A percentile compares a stretch with the other conserved stretches of the same genome.
phyloP scores from a whole-genome alignment of 2,329 filamentous ascomycete genomes.

The Chaetoscypha palmicola region DNA sequence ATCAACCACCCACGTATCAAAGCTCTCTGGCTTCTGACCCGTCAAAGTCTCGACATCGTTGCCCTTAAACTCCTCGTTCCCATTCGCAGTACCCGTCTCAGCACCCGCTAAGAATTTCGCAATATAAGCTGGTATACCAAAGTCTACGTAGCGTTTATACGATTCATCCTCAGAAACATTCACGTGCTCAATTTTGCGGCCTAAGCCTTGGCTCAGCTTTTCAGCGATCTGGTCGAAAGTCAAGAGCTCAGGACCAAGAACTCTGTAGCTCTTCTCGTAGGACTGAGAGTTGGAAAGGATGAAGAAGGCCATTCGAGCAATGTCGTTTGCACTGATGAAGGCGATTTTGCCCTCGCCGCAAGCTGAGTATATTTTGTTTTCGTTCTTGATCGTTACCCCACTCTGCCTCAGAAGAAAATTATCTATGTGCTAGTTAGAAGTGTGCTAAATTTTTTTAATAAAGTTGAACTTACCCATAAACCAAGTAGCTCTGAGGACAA shows the following conservation, averaged over 20 bases:
- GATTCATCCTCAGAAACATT: constrained; percentile 12
- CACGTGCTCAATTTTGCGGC: constrained; percentile 15
- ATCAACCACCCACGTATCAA: constrained; percentile 13
- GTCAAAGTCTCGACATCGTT: constrained; percentile 14
- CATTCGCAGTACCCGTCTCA: constrained; percentile 7
- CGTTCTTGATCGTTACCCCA: constrained; percentile 30
- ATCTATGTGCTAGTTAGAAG: constrained; percentile 11
- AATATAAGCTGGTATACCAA: constrained; percentile 7
- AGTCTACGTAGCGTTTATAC: constrained; percentile 1
- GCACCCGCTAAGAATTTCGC: constrained; percentile 11
- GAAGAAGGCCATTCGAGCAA: constrained; percentile 37
- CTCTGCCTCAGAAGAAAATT: constrained; percentile 14
- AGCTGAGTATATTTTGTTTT: constrained; percentile 38
- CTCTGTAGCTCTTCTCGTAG: constrained; percentile 30
- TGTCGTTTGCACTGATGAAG: constrained; percentile 40
- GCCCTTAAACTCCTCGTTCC: constrained; percentile 12
- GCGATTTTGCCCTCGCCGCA: constrained; percentile 38
- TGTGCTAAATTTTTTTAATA: background rate
- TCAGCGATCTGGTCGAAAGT: constrained; percentile 29
- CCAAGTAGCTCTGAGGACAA: constrained; percentile 39
- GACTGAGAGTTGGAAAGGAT: constrained; percentile 33
- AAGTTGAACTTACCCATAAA: constrained; percentile 35
- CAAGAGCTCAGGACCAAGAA: constrained; percentile 30
- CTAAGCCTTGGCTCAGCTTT: constrained; percentile 14
- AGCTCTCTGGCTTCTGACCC: constrained; percentile 8